Conservation (phyloP, 805 yeast species). For the Zygosaccharomyces lentus region DNA sequence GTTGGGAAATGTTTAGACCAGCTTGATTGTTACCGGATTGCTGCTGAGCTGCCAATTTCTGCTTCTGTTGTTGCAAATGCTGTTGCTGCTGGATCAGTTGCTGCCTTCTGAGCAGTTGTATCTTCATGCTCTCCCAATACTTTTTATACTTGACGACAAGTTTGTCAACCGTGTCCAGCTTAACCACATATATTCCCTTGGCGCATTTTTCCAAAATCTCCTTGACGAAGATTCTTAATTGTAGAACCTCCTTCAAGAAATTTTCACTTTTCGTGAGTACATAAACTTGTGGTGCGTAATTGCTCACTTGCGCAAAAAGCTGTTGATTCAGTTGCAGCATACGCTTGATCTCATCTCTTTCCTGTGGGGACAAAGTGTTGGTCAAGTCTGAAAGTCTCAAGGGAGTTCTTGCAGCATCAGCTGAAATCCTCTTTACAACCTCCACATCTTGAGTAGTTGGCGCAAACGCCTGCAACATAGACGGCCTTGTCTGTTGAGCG, state of each 20-base stretch:
- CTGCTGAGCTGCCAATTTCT: conserved; percentile 15
- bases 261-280: conserved; percentile 69
- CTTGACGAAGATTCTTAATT: conserved; percentile 72
- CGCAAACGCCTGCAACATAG: conserved; percentile 28
- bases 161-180: conserved; percentile 66
- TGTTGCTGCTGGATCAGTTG: conserved; percentile 39
- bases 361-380: conserved; percentile 53
- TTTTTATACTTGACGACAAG: conserved; percentile 67
- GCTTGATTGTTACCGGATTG: conserved; percentile 10
- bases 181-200: conserved; percentile 61
- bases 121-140: conserved; percentile 70
- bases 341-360: conserved; percentile 56
- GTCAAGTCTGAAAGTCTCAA: conserved; percentile 66
- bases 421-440: conserved; percentile 57
- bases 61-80: conserved; percentile 29
- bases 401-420: conserved; percentile 65
- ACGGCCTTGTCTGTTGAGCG: conserved; percentile 20
- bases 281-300: conserved; percentile 72
- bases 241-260: conserved; percentile 71
- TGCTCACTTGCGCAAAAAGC: conserved; percentile 65
- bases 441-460: conserved; percentile 60
- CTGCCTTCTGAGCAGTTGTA: conserved; percentile 44
- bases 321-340: conserved; percentile 46
- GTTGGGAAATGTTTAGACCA: conserved; percentile 17
- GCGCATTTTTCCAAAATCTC: conserved; percentile 68